phyloP scores from a whole-genome alignment of 331 rosid genomes.

The Acacia pycnantha region DNA sequence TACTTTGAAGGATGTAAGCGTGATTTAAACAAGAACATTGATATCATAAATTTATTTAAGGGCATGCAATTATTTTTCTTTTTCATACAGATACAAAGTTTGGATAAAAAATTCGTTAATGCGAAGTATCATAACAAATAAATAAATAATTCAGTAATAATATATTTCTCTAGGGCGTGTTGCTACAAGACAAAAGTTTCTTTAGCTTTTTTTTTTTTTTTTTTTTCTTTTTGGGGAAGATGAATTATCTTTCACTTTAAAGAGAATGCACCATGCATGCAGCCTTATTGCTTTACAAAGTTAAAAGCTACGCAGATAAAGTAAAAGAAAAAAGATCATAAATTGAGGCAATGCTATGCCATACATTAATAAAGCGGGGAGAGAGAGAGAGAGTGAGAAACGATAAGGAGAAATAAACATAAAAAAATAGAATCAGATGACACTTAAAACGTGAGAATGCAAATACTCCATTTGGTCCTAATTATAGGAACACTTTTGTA shows the following conservation, averaged over 20 bases:
- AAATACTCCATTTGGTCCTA: no score
- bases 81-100: not conserved
- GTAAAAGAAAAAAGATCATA: not conserved
- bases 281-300: not conserved
- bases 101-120: not conserved
- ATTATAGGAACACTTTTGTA: no score
- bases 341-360: not conserved
- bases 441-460: not conserved
- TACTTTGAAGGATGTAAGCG: no score
- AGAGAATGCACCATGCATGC: not conserved
- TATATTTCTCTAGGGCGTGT: not conserved
- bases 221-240: not conserved
- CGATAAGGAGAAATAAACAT: not conserved
- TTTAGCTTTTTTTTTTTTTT: not conserved
- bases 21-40: no score
- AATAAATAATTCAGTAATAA: not conserved
- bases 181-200: not conserved
- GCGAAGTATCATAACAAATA: not conserved
- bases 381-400: not conserved
- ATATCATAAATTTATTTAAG: not conserved
- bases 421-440: not conserved
- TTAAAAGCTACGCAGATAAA: constrained; percentile 6
- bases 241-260: not conserved
- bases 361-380: not conserved
- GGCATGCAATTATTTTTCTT: not conserved